These are phyloP conservation scores for Cynanchum wilfordii DNA, from an alignment of 257 asterid species.

Conservation along the genomic window DNA sequence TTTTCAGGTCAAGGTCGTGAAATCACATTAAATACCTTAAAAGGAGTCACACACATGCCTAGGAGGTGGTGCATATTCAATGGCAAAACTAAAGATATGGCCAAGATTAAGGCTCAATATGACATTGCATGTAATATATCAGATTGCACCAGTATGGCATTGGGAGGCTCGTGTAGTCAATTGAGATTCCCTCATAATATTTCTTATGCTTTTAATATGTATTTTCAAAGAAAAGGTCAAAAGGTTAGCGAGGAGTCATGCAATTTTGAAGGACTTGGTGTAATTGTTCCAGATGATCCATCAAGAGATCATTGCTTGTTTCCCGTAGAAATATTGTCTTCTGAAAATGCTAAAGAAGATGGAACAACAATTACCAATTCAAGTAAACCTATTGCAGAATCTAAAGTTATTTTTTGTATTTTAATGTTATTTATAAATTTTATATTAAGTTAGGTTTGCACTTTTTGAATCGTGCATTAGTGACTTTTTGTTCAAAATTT, in stretches of 20 bases:
- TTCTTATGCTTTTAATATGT: too few relatives aligned
- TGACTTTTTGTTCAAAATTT: too few relatives aligned
- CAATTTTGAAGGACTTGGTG: slow-evolving; percentile 25
- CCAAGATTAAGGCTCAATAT: not conserved
- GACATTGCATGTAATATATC: slow-evolving; percentile 29
- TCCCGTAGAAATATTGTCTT: slow-evolving; percentile 37
- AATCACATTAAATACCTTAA: slow-evolving; percentile 36
- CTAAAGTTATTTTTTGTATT: too few relatives aligned
- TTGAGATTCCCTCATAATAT: slow-evolving; percentile 1
- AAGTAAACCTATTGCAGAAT: too few relatives aligned
- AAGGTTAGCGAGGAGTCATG: slow-evolving; percentile 36
- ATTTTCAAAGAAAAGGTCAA: slow-evolving; percentile 18
- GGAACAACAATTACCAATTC: not conserved
- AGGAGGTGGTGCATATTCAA: slow-evolving; percentile 51
- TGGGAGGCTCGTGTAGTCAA: slow-evolving; percentile 34
- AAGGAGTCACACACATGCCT: slow-evolving; percentile 39
- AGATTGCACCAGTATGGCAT: slow-evolving; percentile 38
- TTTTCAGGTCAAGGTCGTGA: slow-evolving; percentile 37
- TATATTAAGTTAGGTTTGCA: too few relatives aligned
- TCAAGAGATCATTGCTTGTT: slow-evolving; percentile 27
- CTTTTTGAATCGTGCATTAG: too few relatives aligned
- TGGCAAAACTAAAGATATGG: not conserved
- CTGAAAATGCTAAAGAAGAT: not conserved
- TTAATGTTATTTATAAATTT: too few relatives aligned
- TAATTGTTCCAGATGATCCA: slow-evolving; percentile 18